Base-by-base conservation (phyloP, 768 basidiomycete genomes). In the Dioszegia hungarica region DNA sequence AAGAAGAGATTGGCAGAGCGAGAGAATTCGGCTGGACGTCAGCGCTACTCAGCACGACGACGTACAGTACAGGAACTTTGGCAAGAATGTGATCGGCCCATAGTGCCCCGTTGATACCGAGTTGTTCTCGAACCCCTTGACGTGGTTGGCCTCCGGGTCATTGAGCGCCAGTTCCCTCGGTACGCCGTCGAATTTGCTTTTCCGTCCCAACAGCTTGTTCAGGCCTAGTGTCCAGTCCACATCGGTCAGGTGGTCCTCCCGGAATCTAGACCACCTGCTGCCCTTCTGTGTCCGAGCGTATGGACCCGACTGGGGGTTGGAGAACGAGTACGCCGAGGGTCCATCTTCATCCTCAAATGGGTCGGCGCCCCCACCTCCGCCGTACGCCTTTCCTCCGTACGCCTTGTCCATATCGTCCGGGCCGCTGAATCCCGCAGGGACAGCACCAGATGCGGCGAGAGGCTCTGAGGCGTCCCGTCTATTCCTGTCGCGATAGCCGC, bases 1-100 rank as follows among this genome's bases (percentile, higher is more conserved):
- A 99, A 99, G 81, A 99, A 99, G 59, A 98, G 50, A 74, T 99
- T 98, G 64, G 95, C 94, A 74, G 97, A 97, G 83, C 95, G 90
- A 40, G 90, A 92, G 80, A 97, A 95, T 84, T 97, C 92, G 75
- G 94, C 93, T 94, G 47, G 27, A 25, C 10, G 39, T 59, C 55
- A 63, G 57, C 31, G 25, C 14, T 33, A 14, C 14, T n/a, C n/a
- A 6, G 31, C 31, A 33, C 6, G 31, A 33, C n/a, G 3, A 79
- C 84, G 62, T 67, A 97, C 94, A 92, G 50, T 83, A 82, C 57
- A 99, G 77, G 78, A 98, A 99, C 77, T 97, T 97, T 36, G 90
- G 91, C 3, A 92, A 59, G 75, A 98, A 98, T 0, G 89, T 88
- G 15, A 79, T 80, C 33, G 86, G 56, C 69, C 92, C 97, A 78